phyloP scores from a whole-genome alignment of 75 land plant species.

The Selaginella tamariscina region DNA sequence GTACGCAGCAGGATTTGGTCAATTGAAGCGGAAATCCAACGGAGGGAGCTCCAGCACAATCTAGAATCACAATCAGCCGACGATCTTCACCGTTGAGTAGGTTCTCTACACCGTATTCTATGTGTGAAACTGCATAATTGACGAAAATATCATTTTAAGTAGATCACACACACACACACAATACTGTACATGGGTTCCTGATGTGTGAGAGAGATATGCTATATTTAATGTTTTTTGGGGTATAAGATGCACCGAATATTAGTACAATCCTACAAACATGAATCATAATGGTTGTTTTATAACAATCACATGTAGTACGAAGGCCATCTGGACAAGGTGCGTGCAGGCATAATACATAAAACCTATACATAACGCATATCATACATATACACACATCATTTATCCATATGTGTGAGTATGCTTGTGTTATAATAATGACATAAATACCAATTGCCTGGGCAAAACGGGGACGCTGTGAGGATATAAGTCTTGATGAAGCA shows the following conservation, averaged over 20 bases:
- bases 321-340: no score
- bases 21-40: conserved; percentile 66
- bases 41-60: conserved; percentile 69
- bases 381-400: no score
- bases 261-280: no score
- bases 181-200: no score
- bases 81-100: conserved; percentile 42
- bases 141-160: conserved; percentile 12
- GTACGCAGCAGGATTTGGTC: conserved; percentile 53
- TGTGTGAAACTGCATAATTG: conserved; percentile 67
- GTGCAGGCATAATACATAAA: no score
- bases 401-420: no score
- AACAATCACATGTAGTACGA: no score
- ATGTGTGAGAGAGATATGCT: no score
- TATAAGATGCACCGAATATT: no score
- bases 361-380: no score
- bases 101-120: conserved; percentile 65
- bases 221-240: no score
- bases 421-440: neutral
- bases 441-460: conserved; percentile 64
- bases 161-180: neutral
- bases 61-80: conserved; percentile 63
- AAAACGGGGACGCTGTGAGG: conserved; percentile 61
- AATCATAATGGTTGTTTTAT: no score
- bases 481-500: conserved; percentile 38